Evolutionary conservation across 1,284 basidiomycete genomes (phyloP), one percentile per base, ranked within the genome.

Genomic region (Ceratobasidium sp.): DNA sequence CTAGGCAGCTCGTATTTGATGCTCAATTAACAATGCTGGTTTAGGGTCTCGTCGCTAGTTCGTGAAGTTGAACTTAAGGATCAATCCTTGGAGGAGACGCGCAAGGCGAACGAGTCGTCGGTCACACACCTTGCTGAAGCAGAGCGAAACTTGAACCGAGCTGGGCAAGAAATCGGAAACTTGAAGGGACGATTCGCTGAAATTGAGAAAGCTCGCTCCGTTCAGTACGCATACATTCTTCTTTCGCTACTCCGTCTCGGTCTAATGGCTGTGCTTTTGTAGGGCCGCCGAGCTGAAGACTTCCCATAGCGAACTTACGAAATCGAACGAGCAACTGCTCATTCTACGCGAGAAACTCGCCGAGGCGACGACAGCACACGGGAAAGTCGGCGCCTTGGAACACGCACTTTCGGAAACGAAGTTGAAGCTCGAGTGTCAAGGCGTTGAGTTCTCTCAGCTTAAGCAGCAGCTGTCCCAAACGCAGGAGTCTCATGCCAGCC

Each of bases 101-200:
- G 80, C 35, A 79, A 80, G 26, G 76, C 80, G 53, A 80, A 80
- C 53, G 61, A 79, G 26, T 69, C 63, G 6, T 35, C 64, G 17
- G 45, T 26, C 26, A 37, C 20, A 51, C 53, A 26, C 15, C 56
- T 76, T 33, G 28, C 39, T 15, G 54, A 63, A 8, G 39, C 45
- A 8, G 54, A 63, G 42, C 42, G n/a, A 8, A 37, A 35, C 11
- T 23, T 74, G 47, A 33, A 11, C 8, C 58, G 51, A 17, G 47
- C 37, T 35, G 45, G 71, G 1, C 28, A 31, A 17, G 71, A 74
- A 49, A 63, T 47, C n/a, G 35, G 60, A 23, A 33, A 51, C 0
- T 28, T 74, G 33, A 47, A 64, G 35, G 71, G 71, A 17, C 28
- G 39, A 7, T 20, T 64, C 17, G 49, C 37, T 39, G 71, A 74